Evolutionary conservation across 306 rosid genomes (phyloP).

Genomic region (Vigna nakashimae): DNA sequence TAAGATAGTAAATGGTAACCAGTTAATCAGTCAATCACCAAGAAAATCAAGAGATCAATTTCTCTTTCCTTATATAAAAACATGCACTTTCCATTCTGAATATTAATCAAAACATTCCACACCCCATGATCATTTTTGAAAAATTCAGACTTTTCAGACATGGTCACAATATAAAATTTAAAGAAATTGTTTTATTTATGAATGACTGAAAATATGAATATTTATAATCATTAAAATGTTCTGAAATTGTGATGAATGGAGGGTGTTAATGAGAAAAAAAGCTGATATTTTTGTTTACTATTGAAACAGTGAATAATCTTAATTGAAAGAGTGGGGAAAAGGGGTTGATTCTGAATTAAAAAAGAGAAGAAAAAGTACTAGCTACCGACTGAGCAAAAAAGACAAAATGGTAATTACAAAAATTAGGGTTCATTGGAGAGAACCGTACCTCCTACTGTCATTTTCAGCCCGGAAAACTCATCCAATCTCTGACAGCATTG

Average conservation of each 20-base stretch:
- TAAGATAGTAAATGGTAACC: neutral
- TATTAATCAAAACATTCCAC: neutral
- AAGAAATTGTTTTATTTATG: no score
- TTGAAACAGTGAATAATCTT: constrained; percentile 12
- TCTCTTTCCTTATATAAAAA: no score
- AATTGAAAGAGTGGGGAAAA: neutral
- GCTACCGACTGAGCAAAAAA: constrained; percentile 42
- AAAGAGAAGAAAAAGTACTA: constrained; percentile 20
- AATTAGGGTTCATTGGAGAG: constrained; percentile 43
- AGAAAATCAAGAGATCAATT: neutral
- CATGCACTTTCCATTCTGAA: neutral
- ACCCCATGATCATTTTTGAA: neutral
- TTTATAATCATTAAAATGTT: no score
- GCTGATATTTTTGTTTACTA: neutral
- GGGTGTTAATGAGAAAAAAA: no score
- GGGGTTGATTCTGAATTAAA: neutral
- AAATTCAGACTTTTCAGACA: neutral
- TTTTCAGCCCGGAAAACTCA: constrained; percentile 47
- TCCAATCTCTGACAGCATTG: constrained; percentile 52
- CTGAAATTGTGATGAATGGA: no score
- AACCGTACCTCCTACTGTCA: constrained; percentile 44
- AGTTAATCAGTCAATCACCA: neutral
- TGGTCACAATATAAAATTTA: no score
- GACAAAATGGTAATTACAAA: constrained; percentile 53
- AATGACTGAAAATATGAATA: no score